phyloP scores from a whole-genome alignment of 805 yeast species.

The Metschnikowia drakensbergensis region DNA sequence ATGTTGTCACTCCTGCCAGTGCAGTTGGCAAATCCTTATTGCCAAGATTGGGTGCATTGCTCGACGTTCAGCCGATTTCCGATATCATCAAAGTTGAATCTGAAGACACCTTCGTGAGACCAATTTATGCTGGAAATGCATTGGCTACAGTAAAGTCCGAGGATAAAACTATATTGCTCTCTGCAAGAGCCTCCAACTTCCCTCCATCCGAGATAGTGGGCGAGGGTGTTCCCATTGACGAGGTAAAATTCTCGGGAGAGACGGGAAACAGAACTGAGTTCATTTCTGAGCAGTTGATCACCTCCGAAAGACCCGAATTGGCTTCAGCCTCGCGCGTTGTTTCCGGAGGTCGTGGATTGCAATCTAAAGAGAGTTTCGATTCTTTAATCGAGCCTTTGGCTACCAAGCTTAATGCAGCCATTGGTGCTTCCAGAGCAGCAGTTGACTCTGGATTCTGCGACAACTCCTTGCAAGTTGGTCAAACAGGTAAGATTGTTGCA shows the following conservation, averaged over 20 bases:
- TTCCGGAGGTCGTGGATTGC: constrained; percentile 92
- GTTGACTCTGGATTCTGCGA: constrained; percentile 96
- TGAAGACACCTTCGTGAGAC: constrained; percentile 77
- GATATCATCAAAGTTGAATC: constrained; percentile 70
- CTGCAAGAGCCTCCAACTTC: constrained; percentile 86
- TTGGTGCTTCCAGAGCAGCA: constrained; percentile 98
- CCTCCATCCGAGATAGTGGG: constrained; percentile 34
- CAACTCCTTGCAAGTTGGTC: constrained; percentile 95
- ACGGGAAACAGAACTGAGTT: constrained; percentile 49
- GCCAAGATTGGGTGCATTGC: constrained; percentile 81
- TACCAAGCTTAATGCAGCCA: constrained; percentile 78
- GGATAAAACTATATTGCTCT: constrained; percentile 63
- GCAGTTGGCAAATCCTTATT: constrained; percentile 82
- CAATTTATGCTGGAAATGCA: constrained; percentile 96
- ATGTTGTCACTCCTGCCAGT: constrained; percentile 78
- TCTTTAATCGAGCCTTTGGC: constrained; percentile 78
- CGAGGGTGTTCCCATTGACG: constrained; percentile 45
- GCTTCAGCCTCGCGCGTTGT: constrained; percentile 78
- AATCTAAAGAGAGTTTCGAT: constrained; percentile 84
- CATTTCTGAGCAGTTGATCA: constrained; percentile 69
- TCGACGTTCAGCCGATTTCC: constrained; percentile 84
- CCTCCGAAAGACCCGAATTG: constrained; percentile 87
- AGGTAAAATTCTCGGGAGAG: constrained; percentile 37
- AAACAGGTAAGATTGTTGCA: constrained; percentile 96
- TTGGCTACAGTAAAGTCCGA: constrained; percentile 70